phyloP scores from a whole-genome alignment of 2,329 filamentous ascomycete species.

The Chaetomiaceae sp. region DNA sequence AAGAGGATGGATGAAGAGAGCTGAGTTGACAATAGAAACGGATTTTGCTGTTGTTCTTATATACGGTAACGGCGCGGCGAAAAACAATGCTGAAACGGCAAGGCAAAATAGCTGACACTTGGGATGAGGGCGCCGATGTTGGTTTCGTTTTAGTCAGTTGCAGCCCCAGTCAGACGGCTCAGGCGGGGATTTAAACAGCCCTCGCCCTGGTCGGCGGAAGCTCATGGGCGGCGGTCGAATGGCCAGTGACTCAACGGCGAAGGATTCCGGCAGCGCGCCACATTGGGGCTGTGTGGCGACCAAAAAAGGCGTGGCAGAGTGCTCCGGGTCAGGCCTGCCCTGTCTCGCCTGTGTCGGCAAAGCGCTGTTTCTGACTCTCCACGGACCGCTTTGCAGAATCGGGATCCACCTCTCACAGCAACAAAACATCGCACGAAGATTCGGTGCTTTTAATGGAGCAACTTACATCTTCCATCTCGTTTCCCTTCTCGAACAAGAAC shows the following conservation, averaged over 20 bases:
- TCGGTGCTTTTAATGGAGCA: neutral
- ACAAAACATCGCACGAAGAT: neutral
- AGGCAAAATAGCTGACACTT: constrained; percentile 7
- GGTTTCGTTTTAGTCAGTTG: constrained; percentile 9
- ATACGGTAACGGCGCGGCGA: constrained; percentile 2
- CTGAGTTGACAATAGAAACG: constrained; percentile 1
- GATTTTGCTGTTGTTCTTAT: neutral
- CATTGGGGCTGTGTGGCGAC: constrained; percentile 18
- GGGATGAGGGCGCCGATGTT: constrained; percentile 1
- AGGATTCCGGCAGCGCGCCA: constrained; percentile 16
- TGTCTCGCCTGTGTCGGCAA: too few species aligned
- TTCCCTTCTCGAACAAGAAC: neutral
- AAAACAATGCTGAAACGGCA: constrained; percentile 6
- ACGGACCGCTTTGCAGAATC: too few species aligned
- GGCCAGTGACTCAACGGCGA: constrained; percentile 30
- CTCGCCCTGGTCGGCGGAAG: constrained; percentile 21
- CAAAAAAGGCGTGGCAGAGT: too few species aligned
- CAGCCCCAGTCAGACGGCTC: neutral
- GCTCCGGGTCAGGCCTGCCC: too few species aligned
- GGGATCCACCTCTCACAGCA: too few species aligned
- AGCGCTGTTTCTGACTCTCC: too few species aligned
- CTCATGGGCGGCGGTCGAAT: constrained; percentile 29
- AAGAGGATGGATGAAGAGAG: neutral
- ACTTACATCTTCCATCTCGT: neutral
- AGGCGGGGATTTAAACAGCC: constrained; percentile 16